Evolutionary conservation across 2,329 filamentous ascomycete genomes (phyloP).

Genomic region (Thelonectria blattea): DNA sequence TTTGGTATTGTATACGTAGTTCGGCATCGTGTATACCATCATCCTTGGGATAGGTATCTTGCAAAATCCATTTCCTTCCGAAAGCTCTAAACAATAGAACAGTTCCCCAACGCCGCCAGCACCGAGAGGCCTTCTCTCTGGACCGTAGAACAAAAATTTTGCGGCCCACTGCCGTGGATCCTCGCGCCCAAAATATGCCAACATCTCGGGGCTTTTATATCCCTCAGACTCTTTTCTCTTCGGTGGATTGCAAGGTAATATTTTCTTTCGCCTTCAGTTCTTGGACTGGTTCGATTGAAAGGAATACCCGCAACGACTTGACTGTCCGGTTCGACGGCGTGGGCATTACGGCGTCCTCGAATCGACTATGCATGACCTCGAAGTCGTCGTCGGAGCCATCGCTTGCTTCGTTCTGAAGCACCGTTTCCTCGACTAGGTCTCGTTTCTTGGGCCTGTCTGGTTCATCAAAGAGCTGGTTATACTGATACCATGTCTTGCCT

Average conservation of each 20-base stretch:
- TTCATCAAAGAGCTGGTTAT: constrained; percentile 61
- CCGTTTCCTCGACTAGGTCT: constrained; percentile 51
- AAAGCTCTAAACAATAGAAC: constrained; percentile 6
- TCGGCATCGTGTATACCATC: constrained; percentile 23
- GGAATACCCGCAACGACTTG: constrained; percentile 65
- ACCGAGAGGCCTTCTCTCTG: not conserved
- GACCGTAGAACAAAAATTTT: not conserved
- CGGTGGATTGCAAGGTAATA: constrained; percentile 55
- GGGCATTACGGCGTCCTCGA: constrained; percentile 59
- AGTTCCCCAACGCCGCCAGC: constrained; percentile 18
- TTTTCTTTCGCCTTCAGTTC: constrained; percentile 59
- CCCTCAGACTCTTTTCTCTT: constrained; percentile 33
- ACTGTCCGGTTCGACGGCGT: constrained; percentile 51
- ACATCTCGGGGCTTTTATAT: not conserved
- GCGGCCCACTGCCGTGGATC: not conserved
- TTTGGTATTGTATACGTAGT: constrained; percentile 20
- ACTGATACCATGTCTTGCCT: constrained; percentile 59
- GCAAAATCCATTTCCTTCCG: constrained; percentile 10
- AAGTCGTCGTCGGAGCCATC: constrained; percentile 54
- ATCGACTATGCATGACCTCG: constrained; percentile 62
- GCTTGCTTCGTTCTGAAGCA: constrained; percentile 41
- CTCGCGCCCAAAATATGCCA: not conserved
- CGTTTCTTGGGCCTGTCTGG: constrained; percentile 42
- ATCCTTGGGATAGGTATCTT: constrained; percentile 31
- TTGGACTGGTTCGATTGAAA: constrained; percentile 60